Evolutionary conservation across 2,329 filamentous ascomycete genomes (phyloP).

Genomic region (Leptographium radiaticola): DNA sequence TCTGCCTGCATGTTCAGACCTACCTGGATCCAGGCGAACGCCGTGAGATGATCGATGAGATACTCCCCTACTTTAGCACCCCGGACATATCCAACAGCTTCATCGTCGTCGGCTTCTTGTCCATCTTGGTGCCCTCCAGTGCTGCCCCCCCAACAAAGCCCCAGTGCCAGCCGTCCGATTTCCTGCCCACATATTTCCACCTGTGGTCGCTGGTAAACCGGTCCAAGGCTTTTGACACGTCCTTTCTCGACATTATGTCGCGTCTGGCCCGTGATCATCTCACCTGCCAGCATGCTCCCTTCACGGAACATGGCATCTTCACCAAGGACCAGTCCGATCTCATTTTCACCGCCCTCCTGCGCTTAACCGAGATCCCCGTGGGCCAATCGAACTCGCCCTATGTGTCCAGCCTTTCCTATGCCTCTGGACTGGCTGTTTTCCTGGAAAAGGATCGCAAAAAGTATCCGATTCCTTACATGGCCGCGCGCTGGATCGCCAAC

Average conservation of each 20-base stretch:
- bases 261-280: slow-evolving; percentile 76
- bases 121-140: slow-evolving; percentile 74
- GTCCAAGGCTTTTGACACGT: slow-evolving; percentile 75
- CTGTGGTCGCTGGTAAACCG: slow-evolving; percentile 88
- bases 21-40: slow-evolving; percentile 88
- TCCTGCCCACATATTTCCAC: slow-evolving; percentile 90
- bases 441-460: slow-evolving; percentile 89
- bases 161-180: slow-evolving; percentile 75
- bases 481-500: slow-evolving; percentile 86
- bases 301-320: slow-evolving; percentile 80
- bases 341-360: slow-evolving; percentile 82
- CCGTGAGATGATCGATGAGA: slow-evolving; percentile 66
- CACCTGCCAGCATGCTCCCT: slow-evolving; percentile 59
- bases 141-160: slow-evolving; percentile 57
- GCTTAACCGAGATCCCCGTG: slow-evolving; percentile 88
- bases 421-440: slow-evolving; percentile 70
- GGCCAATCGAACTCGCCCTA: slow-evolving; percentile 93
- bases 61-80: slow-evolving; percentile 80
- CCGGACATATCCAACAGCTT: slow-evolving; percentile 88
- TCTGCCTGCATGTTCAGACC: slow-evolving; percentile 78
- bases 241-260: slow-evolving; percentile 82
- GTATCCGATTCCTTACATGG: slow-evolving; percentile 81
- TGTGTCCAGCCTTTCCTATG: slow-evolving; percentile 63
- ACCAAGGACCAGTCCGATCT: slow-evolving; percentile 82
- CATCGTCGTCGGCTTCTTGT: slow-evolving; percentile 79